Conservation (phyloP, 306 rosid species). For the Prunus campanulata region DNA sequence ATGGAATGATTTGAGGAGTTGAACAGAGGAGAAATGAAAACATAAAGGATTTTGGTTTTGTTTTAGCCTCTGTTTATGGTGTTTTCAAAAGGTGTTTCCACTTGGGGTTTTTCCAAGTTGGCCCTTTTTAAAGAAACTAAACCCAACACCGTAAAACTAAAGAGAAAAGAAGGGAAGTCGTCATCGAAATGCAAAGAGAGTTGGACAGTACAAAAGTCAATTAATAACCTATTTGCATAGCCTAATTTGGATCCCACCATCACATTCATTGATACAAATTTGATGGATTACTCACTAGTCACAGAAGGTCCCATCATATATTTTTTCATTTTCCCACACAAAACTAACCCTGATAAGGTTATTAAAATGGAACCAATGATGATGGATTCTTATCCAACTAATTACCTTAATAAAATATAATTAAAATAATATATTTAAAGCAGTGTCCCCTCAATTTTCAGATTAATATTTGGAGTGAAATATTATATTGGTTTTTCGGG, state of each 20-base stretch:
- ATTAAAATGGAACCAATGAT: background rate
- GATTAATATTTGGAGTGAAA: background rate
- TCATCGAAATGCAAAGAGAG: background rate
- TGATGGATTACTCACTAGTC: too few species aligned
- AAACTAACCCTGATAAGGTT: background rate
- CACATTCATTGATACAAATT: background rate
- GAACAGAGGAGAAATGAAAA: background rate
- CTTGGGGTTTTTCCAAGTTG: too few species aligned
- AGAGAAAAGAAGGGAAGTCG: background rate
- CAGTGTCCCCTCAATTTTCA: background rate
- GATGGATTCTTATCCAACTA: background rate
- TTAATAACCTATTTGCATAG: background rate
- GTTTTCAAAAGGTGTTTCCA: too few species aligned
- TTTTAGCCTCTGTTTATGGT: background rate
- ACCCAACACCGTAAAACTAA: background rate
- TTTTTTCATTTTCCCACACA: too few species aligned
- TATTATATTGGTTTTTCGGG: background rate
- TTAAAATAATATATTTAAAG: background rate
- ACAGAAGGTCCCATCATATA: too few species aligned
- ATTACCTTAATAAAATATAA: background rate
- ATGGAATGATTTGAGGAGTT: background rate
- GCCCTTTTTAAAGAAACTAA: too few species aligned
- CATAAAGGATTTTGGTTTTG: background rate
- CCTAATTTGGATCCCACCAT: background rate
- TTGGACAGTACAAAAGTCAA: background rate